Evolutionary conservation across 2,329 filamentous ascomycete species (phyloP), one percentile per base, ranked within the genome.

Genomic region (Pseudogymnoascus sp.): DNA sequence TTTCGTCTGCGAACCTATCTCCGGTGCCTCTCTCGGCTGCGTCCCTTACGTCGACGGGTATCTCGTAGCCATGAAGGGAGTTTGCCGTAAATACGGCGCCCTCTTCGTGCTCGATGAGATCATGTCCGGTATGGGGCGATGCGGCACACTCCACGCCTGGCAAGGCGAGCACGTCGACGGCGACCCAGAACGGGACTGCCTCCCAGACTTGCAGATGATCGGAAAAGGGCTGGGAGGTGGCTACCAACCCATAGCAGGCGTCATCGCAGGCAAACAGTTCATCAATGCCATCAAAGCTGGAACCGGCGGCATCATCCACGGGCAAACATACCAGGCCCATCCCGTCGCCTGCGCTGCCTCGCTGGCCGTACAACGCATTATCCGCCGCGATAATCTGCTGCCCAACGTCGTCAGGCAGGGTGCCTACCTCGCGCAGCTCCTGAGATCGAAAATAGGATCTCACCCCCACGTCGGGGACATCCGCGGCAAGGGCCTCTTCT

Each of bases 81-180:
- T 95, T 1, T 95, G 90, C 72, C 81, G 88, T 61, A 84, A 83
- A 65, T 80, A 93, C 70, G 89, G 88, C 0, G 85, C 87, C 0
- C 81, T 95, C 0, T 78, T 95, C n/a, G 87, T 93, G 53, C 75
- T 93, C 0, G 91, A 95, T 69, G 90, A 93, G 70, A 78, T 88
- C 63, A 88, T 89, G 84, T 81, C 79, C 65, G 82, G 83, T 4
- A 79, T 81, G 75, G 83, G 83, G 8, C 76, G 82, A 2, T 76
- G 75, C 3, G 82, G 81, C 2, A 79, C 74, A 64, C 70, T 87
- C 69, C 79, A 87, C 76, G 79, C 81, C 12, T 85, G 80, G 81
- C 78, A 84, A 68, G 74, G 79, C 37, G 78, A 83, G 60, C 77
- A 74, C 11, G 76, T 82, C 6, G 33, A 41, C 2, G 53, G 31